phyloP scores from a whole-genome alignment of 129 eudicot species.

The Calendula officinalis region DNA sequence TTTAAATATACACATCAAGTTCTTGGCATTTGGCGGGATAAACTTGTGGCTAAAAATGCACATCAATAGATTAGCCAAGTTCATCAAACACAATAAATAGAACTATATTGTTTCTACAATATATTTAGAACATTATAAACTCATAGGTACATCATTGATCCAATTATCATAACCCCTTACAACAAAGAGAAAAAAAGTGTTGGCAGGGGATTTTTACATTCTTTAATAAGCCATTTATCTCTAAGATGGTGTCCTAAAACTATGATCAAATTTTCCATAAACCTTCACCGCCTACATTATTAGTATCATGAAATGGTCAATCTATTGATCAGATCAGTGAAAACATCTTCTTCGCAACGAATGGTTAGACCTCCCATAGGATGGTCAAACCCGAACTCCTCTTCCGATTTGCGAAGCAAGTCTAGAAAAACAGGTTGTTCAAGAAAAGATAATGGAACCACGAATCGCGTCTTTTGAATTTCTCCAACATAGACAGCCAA shows the following conservation, averaged over 20 bases:
- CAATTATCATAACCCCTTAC: slow-evolving; percentile 11
- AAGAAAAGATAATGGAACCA: slow-evolving; percentile 60
- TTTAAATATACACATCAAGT: no score
- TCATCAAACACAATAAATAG: neutral
- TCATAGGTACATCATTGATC: slow-evolving; percentile 5
- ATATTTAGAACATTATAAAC: neutral
- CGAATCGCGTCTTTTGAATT: slow-evolving; percentile 49
- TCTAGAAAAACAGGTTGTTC: slow-evolving; percentile 59
- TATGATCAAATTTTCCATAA: neutral
- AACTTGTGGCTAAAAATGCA: no score
- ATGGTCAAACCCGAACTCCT: slow-evolving; percentile 67
- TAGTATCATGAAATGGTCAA: slow-evolving; percentile 28
- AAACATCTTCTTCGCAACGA: slow-evolving; percentile 63
- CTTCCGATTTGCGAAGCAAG: slow-evolving; percentile 50
- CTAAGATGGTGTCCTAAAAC: slow-evolving; percentile 17
- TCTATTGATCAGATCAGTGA: slow-evolving; percentile 46
- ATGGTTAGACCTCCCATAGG: slow-evolving; percentile 74
- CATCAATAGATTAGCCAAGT: slow-evolving; percentile 11
- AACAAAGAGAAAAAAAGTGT: slow-evolving; percentile 26
- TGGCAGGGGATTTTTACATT: slow-evolving; percentile 30
- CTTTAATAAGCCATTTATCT: slow-evolving; percentile 18
- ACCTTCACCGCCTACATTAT: neutral
- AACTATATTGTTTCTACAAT: slow-evolving; percentile 22
- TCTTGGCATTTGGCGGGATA: no score
- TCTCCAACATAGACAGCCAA: slow-evolving; percentile 69